Conservation (phyloP, 805 yeast species). For the Debaryomyces tyrocola region DNA sequence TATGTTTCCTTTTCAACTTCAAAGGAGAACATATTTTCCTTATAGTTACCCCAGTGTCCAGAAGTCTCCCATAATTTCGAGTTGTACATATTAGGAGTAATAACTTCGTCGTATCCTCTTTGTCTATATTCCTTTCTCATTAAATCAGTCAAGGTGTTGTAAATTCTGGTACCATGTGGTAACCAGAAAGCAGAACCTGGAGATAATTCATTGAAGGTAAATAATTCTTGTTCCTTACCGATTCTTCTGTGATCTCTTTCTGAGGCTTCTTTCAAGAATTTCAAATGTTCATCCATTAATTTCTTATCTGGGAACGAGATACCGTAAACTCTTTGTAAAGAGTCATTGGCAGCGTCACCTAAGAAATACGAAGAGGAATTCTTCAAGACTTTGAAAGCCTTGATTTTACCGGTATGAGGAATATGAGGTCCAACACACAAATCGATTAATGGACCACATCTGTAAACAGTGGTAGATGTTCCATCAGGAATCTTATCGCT, state of each 20-base stretch:
- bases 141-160: conserved; percentile 79
- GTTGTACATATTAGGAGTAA: conserved; percentile 98
- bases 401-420: conserved; percentile 95
- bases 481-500: conserved; percentile 91
- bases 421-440: conserved; percentile 97
- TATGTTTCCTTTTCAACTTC: conserved; percentile 95
- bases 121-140: conserved; percentile 81
- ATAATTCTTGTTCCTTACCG: conserved; percentile 95
- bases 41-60: conserved; percentile 98
- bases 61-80: conserved; percentile 97
- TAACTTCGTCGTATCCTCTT: conserved; percentile 97
- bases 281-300: conserved; percentile 89
- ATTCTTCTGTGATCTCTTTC: conserved; percentile 94
- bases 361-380: conserved; percentile 95
- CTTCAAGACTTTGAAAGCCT: conserved; percentile 90
- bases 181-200: conserved; percentile 99
- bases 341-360: conserved; percentile 91
- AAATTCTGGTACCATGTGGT: conserved; percentile 98
- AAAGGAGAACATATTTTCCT: conserved; percentile 95
- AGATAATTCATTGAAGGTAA: conserved; percentile 92
- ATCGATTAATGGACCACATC: conserved; percentile 97
- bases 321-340: conserved; percentile 96
- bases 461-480: conserved; percentile 92
- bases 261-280: conserved; percentile 94
- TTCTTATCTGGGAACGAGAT: conserved; percentile 98